These are phyloP conservation scores for Metarhizium humberi DNA, from an alignment of 2,329 filamentous ascomycete species.

Conservation along the genomic window DNA sequence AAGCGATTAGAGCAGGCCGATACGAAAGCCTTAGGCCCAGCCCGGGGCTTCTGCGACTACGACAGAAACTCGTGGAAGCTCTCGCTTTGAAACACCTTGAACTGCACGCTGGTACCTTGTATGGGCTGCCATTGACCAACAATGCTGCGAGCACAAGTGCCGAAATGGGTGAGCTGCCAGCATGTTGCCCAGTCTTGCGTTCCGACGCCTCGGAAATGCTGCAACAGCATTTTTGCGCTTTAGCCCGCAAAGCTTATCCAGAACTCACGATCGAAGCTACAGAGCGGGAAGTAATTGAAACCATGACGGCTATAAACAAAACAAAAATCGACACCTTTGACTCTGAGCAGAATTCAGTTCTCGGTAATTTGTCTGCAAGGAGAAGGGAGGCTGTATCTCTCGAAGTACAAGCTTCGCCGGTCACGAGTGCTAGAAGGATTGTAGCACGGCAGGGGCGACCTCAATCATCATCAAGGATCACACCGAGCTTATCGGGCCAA, in stretches of 20 bases:
- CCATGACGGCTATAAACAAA: slow-evolving; percentile 12
- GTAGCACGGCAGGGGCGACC: background rate
- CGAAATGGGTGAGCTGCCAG: slow-evolving; percentile 23
- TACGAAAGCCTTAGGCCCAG: background rate
- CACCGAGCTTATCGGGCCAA: background rate
- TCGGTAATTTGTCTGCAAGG: slow-evolving; percentile 8
- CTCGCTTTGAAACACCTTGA: slow-evolving; percentile 1
- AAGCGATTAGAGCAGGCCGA: slow-evolving; percentile 15
- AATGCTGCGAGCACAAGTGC: background rate
- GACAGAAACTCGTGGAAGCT: slow-evolving; percentile 10
- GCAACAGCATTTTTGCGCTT: slow-evolving; percentile 38
- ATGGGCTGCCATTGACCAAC: background rate
- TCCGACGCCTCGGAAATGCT: slow-evolving; percentile 39
- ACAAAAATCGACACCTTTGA: background rate
- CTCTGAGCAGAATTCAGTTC: background rate
- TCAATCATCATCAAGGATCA: background rate
- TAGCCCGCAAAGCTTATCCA: slow-evolving; percentile 31
- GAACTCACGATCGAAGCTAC: slow-evolving; percentile 34
- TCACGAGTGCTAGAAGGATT: background rate
- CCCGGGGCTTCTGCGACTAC: slow-evolving; percentile 22
- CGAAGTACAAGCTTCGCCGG: background rate
- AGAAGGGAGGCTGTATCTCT: slow-evolving; percentile 5
- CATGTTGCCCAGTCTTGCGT: slow-evolving; percentile 40
- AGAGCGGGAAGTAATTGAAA: slow-evolving; percentile 34
- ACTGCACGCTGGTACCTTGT: background rate